phyloP scores from a whole-genome alignment of 371 early-diverging fungal species.

The Smittium culicis region DNA sequence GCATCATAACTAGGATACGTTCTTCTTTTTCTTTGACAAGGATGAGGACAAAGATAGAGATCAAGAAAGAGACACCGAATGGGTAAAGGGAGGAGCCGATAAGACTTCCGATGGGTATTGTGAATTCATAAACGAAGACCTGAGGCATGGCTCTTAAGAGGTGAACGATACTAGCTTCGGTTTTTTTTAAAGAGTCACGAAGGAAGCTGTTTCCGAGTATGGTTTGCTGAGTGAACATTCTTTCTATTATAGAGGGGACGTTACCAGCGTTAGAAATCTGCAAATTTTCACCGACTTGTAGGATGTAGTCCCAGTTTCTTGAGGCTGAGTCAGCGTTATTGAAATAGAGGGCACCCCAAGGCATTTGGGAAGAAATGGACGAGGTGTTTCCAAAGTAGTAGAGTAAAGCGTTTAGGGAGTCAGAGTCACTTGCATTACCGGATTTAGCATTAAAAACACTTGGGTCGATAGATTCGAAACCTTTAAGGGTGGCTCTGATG shows the following conservation, averaged over 20 bases:
- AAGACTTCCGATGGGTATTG: slow-evolving; percentile 36
- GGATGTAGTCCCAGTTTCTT: slow-evolving; percentile 32
- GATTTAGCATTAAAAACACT: slow-evolving; percentile 6
- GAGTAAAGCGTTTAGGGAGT: background rate
- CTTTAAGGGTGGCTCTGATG: background rate
- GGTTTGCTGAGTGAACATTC: slow-evolving; percentile 37
- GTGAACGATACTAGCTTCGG: slow-evolving; percentile 38
- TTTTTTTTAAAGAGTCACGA: slow-evolving; percentile 19
- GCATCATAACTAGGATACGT: slow-evolving; percentile 53
- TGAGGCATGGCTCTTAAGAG: slow-evolving; percentile 44
- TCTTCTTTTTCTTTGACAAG: slow-evolving; percentile 58
- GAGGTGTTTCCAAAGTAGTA: slow-evolving; percentile 26
- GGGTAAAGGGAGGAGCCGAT: slow-evolving; percentile 51
- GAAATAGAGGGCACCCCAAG: slow-evolving; percentile 39
- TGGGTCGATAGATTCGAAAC: background rate
- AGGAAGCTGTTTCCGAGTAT: slow-evolving; percentile 37
- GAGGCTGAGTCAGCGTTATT: slow-evolving; percentile 27
- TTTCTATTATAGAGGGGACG: slow-evolving; percentile 39
- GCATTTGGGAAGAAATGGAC: slow-evolving; percentile 30
- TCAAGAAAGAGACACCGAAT: slow-evolving; percentile 56
- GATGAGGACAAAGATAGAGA: slow-evolving; percentile 53
- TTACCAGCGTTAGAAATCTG: slow-evolving; percentile 33
- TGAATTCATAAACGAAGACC: slow-evolving; percentile 25
- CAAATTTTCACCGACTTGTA: slow-evolving; percentile 41
- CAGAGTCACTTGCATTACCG: slow-evolving; percentile 4